phyloP scores from a whole-genome alignment of 2,329 filamentous ascomycete species.

The Polychaeton citri region DNA sequence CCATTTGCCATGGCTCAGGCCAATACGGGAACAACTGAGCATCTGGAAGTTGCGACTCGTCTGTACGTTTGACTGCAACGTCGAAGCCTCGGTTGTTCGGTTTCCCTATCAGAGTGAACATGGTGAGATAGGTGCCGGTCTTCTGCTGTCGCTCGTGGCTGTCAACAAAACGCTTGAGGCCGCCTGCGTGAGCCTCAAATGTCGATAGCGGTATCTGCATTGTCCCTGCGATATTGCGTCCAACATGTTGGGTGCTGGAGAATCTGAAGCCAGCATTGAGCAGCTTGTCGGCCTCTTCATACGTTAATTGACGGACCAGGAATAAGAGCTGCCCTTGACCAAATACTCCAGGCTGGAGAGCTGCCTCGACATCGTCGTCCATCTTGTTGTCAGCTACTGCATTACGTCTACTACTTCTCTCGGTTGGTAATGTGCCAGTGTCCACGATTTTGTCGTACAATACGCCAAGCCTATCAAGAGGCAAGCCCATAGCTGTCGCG shows the following conservation, averaged over 20 bases:
- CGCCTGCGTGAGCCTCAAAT: conserved; percentile 47
- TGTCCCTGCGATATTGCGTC: conserved; percentile 52
- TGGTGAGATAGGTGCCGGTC: conserved; percentile 24
- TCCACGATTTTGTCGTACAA: conserved; percentile 25
- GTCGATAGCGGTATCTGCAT: conserved; percentile 58
- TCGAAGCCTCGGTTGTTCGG: conserved; percentile 25
- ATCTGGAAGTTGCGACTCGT: conserved; percentile 31
- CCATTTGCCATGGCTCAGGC: conserved; percentile 19
- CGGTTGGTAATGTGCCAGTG: conserved; percentile 14
- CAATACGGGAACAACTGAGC: conserved; percentile 23
- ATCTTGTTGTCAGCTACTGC: conserved; percentile 7
- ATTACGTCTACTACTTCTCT: background rate
- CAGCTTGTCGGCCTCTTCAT: conserved; percentile 49
- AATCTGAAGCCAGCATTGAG: conserved; percentile 68
- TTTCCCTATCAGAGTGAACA: conserved; percentile 22
- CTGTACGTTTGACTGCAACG: conserved; percentile 27
- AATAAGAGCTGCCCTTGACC: conserved; percentile 72
- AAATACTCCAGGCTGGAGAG: conserved; percentile 12
- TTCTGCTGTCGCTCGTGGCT: conserved; percentile 26
- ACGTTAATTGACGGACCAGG: conserved; percentile 52
- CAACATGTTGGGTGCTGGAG: conserved; percentile 54
- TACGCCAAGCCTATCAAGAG: conserved; percentile 20
- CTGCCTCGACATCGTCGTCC: conserved; percentile 27
- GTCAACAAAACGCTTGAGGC: conserved; percentile 49
- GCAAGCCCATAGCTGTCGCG: conserved; percentile 44